Percentiles rank a stretch among this genome's conserved stretches.
These are phyloP conservation scores for Epichloe brachyelytri DNA, from an alignment of 2,329 filamentous ascomycete species.

Conservation along the genomic window DNA sequence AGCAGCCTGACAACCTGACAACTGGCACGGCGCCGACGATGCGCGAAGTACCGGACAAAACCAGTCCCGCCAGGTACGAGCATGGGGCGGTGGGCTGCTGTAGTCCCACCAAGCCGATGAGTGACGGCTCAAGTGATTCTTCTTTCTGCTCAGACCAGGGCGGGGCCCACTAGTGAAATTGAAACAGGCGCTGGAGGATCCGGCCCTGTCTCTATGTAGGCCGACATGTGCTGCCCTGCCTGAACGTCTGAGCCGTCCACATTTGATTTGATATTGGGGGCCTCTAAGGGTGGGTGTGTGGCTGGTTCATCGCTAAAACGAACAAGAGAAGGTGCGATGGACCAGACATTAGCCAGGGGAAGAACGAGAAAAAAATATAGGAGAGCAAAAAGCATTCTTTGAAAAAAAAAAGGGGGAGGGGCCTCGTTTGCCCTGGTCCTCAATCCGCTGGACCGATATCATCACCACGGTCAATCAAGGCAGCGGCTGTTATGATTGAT, in stretches of 20 bases:
- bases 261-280: neutral
- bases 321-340: too few relatives aligned
- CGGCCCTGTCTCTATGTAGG: neutral
- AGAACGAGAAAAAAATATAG: neutral
- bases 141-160: slow-evolving; percentile 7
- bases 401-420: neutral
- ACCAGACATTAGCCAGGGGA: neutral
- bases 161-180: slow-evolving; percentile 10
- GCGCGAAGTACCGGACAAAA: neutral
- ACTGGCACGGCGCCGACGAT: neutral
- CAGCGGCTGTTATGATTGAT: neutral
- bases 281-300: neutral
- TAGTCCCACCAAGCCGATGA: neutral
- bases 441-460: too few relatives aligned
- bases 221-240: slow-evolving; percentile 6
- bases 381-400: neutral
- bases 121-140: neutral
- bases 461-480: too few relatives aligned
- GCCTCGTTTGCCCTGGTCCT: too few relatives aligned
- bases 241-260: neutral
- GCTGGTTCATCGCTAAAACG: neutral
- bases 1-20: too few relatives aligned
- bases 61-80: neutral
- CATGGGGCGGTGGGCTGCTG: too few relatives aligned
- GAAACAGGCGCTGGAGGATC: slow-evolving; percentile 10